phyloP scores from a whole-genome alignment of 768 basidiomycete species.

The Coprinopsis sp. region DNA sequence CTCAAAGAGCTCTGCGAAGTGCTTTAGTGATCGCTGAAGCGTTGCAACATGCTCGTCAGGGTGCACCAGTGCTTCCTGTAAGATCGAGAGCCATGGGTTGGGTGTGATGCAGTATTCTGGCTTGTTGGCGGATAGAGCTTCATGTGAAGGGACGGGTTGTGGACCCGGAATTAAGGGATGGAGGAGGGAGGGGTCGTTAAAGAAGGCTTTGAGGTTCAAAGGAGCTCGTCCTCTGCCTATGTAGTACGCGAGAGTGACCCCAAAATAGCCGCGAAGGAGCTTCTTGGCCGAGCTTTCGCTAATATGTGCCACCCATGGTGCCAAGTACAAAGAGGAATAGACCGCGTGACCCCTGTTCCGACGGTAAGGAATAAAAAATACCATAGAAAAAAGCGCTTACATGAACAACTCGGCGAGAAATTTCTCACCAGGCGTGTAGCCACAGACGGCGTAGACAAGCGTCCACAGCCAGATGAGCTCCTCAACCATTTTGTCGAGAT shows the following conservation, averaged over 20 bases:
- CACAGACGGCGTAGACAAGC: slow-evolving; percentile 55
- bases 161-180: background rate
- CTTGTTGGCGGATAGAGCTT: slow-evolving; percentile 19
- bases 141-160: slow-evolving; percentile 19
- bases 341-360: slow-evolving; percentile 53
- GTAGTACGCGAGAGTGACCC: slow-evolving; percentile 48
- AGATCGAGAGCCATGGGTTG: slow-evolving; percentile 56
- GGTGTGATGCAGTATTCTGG: slow-evolving; percentile 35
- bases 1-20: slow-evolving; percentile 6
- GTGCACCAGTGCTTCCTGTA: slow-evolving; percentile 48
- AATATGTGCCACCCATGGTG: slow-evolving; percentile 35
- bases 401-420: slow-evolving; percentile 58
- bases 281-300: slow-evolving; percentile 39
- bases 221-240: slow-evolving; percentile 50
- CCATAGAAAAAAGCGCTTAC: slow-evolving; percentile 33
- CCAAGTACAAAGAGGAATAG: slow-evolving; percentile 59
- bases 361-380: background rate
- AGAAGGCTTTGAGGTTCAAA: slow-evolving; percentile 49
- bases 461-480: slow-evolving; percentile 57
- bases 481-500: slow-evolving; percentile 50
- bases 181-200: slow-evolving; percentile 11
- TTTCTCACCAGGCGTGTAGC: slow-evolving; percentile 27
- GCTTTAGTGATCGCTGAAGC: slow-evolving; percentile 28
- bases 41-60: slow-evolving; percentile 50
- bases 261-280: slow-evolving; percentile 55